These are phyloP conservation scores for Aspergillus tubingensis DNA, from an alignment of 2,329 filamentous ascomycete genomes.

Conservation along the genomic window DNA sequence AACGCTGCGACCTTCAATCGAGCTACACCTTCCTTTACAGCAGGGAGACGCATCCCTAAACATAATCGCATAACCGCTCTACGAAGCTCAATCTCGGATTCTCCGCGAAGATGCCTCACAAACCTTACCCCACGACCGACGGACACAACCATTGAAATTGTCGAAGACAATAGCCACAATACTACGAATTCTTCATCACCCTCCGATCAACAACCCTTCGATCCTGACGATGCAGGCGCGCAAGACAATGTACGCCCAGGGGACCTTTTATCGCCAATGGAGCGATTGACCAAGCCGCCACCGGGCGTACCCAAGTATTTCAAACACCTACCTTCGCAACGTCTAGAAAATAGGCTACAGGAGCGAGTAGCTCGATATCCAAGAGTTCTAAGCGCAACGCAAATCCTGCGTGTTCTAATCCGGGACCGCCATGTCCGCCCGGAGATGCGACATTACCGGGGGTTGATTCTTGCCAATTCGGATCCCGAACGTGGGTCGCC, in stretches of 20 bases:
- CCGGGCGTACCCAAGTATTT: constrained; percentile 24
- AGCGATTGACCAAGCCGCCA: background rate
- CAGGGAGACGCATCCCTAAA: constrained; percentile 14
- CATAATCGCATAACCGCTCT: background rate
- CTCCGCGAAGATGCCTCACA: constrained; percentile 25
- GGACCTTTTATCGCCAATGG: background rate
- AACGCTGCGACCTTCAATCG: constrained; percentile 21
- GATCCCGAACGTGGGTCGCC: constrained; percentile 66
- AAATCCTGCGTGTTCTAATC: constrained; percentile 42
- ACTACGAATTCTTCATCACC: background rate
- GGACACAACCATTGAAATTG: background rate
- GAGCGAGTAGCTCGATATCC: constrained; percentile 25
- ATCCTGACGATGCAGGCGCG: background rate
- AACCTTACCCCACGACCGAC: constrained; percentile 8
- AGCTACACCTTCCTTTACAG: constrained; percentile 14
- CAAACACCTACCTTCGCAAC: constrained; percentile 17
- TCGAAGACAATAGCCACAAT: background rate
- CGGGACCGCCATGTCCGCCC: constrained; percentile 40
- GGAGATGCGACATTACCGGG: constrained; percentile 61
- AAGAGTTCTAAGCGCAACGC: constrained; percentile 29
- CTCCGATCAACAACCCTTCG: background rate
- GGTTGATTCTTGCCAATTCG: constrained; percentile 71
- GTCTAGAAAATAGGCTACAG: constrained; percentile 35
- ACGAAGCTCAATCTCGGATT: constrained; percentile 9
- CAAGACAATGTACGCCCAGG: background rate